A percentile compares a stretch with the other conserved stretches of the same genome.
Evolutionary conservation across 306 rosid species (phyloP).

Genomic region (Vachellia pachyceras): DNA sequence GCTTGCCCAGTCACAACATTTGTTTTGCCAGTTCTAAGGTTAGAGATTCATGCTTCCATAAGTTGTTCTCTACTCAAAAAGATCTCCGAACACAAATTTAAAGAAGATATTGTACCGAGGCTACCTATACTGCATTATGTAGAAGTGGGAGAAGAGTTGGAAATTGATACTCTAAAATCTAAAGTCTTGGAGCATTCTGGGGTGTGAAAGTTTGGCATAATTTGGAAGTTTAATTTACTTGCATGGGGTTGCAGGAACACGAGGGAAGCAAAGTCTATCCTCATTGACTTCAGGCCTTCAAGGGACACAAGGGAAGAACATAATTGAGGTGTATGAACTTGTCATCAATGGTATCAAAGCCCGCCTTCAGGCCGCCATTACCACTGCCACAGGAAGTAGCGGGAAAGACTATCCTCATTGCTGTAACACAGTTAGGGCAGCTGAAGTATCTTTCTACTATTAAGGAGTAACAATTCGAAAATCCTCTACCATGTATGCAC

Average conservation of each 20-base stretch:
- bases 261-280: too few species aligned
- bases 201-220: not conserved
- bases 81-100: slow-evolving; percentile 46
- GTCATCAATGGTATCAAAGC: too few species aligned
- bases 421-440: too few species aligned
- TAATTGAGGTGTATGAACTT: too few species aligned
- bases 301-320: not conserved
- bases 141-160: slow-evolving; percentile 60
- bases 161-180: slow-evolving; percentile 43
- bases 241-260: not conserved
- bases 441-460: too few species aligned
- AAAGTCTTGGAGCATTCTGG: not conserved
- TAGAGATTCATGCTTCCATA: slow-evolving; percentile 35
- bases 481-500: too few species aligned
- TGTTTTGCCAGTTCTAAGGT: slow-evolving; percentile 66
- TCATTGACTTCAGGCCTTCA: too few species aligned
- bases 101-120: slow-evolving; percentile 59
- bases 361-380: too few species aligned
- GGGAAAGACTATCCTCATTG: too few species aligned
- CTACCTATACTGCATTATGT: slow-evolving; percentile 36
- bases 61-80: slow-evolving; percentile 31
- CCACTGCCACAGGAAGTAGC: too few species aligned
- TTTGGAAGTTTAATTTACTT: not conserved
- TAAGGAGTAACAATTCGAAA: too few species aligned
- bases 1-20: slow-evolving; percentile 60